phyloP scores from a whole-genome alignment of 1,139 yeast genomes.

The Geotrichum siamense region DNA sequence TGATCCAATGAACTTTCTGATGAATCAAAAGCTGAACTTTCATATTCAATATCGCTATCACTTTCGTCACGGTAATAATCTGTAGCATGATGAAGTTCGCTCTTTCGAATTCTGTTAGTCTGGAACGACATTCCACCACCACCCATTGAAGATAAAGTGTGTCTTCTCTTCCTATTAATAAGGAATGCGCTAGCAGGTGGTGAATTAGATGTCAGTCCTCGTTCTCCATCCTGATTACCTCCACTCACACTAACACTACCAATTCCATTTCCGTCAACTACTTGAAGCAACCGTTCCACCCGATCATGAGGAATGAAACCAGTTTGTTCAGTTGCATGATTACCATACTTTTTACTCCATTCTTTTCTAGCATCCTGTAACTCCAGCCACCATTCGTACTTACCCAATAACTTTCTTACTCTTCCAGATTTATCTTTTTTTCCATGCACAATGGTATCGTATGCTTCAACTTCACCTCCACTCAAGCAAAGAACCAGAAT shows the following conservation, averaged over 20 bases:
- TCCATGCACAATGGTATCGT: constrained; percentile 74
- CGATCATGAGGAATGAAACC: constrained; percentile 16
- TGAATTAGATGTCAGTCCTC: neutral
- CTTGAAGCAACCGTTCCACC: constrained; percentile 14
- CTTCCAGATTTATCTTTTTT: constrained; percentile 30
- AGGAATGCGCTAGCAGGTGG: constrained; percentile 9
- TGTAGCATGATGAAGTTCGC: constrained; percentile 33
- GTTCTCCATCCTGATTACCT: constrained; percentile 5
- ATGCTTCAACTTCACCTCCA: constrained; percentile 52
- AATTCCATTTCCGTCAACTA: constrained; percentile 7
- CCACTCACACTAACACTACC: constrained; percentile 15
- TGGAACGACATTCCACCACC: constrained; percentile 68
- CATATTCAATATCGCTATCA: constrained; percentile 20
- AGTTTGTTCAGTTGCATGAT: neutral
- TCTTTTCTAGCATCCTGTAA: constrained; percentile 50
- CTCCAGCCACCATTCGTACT: constrained; percentile 61
- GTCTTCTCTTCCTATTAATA: constrained; percentile 26
- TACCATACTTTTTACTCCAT: constrained; percentile 14
- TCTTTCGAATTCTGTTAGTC: constrained; percentile 42
- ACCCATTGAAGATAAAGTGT: constrained; percentile 40
- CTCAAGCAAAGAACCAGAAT: constrained; percentile 63
- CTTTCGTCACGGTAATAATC: constrained; percentile 29
- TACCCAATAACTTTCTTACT: constrained; percentile 38
- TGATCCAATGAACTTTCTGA: constrained; percentile 7
- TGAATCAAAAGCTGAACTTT: constrained; percentile 17